Conservation (phyloP, 495 filamentous ascomycete species). For the Hyaloscypha bicolor region DNA sequence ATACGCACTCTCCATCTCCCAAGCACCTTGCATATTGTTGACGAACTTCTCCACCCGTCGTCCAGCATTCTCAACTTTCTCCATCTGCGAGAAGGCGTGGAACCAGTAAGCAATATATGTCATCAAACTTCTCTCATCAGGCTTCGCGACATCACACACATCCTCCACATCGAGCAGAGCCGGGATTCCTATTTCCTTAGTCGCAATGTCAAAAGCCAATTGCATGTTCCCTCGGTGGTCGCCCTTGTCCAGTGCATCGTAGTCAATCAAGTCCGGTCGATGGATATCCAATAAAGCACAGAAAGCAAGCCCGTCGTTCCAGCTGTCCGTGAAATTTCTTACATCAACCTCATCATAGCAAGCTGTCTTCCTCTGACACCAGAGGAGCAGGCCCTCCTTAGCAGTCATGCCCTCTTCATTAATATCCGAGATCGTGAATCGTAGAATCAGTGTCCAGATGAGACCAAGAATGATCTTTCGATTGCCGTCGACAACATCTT, state of each 20-base stretch:
- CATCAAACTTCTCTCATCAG: slow-evolving; percentile 96
- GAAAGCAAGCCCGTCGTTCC: slow-evolving; percentile 97
- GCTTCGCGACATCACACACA: slow-evolving; percentile 93
- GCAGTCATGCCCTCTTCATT: slow-evolving; percentile 97
- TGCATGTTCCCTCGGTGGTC: slow-evolving; percentile 98
- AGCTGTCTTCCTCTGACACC: slow-evolving; percentile 98
- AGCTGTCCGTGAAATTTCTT: slow-evolving; percentile 89
- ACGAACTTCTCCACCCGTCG: slow-evolving; percentile 97
- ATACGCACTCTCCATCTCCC: slow-evolving; percentile 98
- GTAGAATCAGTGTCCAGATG: slow-evolving; percentile 96
- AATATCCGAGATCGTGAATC: slow-evolving; percentile 98
- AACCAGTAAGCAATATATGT: slow-evolving; percentile 99
- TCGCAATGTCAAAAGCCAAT: slow-evolving; percentile 92
- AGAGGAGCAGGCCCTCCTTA: slow-evolving; percentile 91
- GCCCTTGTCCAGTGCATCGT: slow-evolving; percentile 87
- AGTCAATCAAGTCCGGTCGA: slow-evolving; percentile 95
- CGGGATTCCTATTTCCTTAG: slow-evolving; percentile 95
- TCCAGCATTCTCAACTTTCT: slow-evolving; percentile 95
- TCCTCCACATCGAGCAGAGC: slow-evolving; percentile 96
- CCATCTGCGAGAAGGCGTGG: slow-evolving; percentile 98
- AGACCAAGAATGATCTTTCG: slow-evolving; percentile 95
- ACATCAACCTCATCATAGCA: slow-evolving; percentile 97
- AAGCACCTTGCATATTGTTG: slow-evolving; percentile 98
- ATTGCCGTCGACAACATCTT: slow-evolving; percentile 98
- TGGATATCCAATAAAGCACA: slow-evolving; percentile 97